phyloP scores from a whole-genome alignment of 495 filamentous ascomycete genomes.

The Neurospora sp. region DNA sequence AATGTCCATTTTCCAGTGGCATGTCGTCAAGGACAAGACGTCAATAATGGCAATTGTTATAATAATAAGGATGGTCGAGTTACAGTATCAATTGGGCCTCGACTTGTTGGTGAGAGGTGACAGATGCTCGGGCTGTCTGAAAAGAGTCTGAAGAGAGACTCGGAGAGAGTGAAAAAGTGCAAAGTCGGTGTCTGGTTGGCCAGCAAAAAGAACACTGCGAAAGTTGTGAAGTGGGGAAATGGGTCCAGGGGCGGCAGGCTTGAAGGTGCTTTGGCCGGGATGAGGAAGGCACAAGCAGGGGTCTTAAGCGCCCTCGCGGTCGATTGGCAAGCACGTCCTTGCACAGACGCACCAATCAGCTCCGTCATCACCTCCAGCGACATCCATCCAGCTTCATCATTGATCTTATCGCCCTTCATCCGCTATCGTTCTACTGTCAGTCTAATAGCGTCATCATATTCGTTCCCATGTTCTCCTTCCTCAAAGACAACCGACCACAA shows the following conservation, averaged over 20 bases:
- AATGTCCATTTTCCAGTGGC: not conserved
- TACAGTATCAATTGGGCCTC: not conserved
- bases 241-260: not conserved
- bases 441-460: not conserved
- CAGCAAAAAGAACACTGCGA: not conserved
- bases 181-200: not conserved
- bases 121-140: not conserved
- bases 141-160: not conserved
- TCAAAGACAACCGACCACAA: not conserved
- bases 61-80: not conserved
- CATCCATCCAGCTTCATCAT: not conserved
- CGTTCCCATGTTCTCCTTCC: not conserved
- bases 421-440: not conserved
- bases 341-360: slow-evolving; percentile 19
- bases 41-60: not conserved
- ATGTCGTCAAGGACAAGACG: not conserved
- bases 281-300: not conserved
- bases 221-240: not conserved
- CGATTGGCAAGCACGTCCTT: slow-evolving; percentile 20
- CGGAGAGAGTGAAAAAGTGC: not conserved
- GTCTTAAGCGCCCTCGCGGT: slow-evolving; percentile 21
- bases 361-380: slow-evolving; percentile 15
- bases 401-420: not conserved
- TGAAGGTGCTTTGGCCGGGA: not conserved
- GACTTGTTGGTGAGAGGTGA: not conserved